Base-by-base conservation (phyloP, 768 basidiomycete genomes). In the Lanmaoa rubissima region DNA sequence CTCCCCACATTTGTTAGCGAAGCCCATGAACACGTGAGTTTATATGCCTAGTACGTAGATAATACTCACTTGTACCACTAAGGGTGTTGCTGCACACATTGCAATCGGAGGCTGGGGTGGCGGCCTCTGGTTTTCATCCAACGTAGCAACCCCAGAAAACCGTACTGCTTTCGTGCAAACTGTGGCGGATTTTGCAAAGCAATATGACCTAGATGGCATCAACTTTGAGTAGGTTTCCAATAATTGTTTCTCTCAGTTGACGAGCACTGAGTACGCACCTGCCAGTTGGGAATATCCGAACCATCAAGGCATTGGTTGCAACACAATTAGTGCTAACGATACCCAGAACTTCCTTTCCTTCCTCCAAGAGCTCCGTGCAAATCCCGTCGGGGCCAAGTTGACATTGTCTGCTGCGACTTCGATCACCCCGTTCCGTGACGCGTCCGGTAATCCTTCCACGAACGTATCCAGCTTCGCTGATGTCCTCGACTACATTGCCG, bases 281-380 rank as follows among this genome's bases (percentile, higher is more conserved):
- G 14, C 40, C 51, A 93, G 91, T 65, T 95, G 93, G 92, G 94
- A 96, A 72, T 94, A 88, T 67, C 93, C 94, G 1, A 82, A 78
- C 53, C 61, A 71, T 5, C 73, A 77, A 49, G 92, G 92, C 35
- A 77, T 87, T 1, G 83, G 82, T 1, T 90, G 90, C 62, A 97
- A 96, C 69, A 69, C 69, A 0, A 77, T 86, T 56, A 71, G 69
- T 21, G 8, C 51, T 1, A 58, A 78, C 51, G 95, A 98, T 68
- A 82, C 85, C 0, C 74, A 80, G 34, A 95, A 97, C 70, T 90
- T 88, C 72, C 80, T 94, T 36, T 59, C 73, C 5, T 92, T 95
- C 76, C 77, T 98, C 12, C 77, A 86, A 61, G 78, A 81, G 35
- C 82, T 96, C 21, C 84, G 90, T 42, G 58, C 62, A 10, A 74